phyloP scores from a whole-genome alignment of 2,329 filamentous ascomycete species.

The Alternaria novae-zelandiae region DNA sequence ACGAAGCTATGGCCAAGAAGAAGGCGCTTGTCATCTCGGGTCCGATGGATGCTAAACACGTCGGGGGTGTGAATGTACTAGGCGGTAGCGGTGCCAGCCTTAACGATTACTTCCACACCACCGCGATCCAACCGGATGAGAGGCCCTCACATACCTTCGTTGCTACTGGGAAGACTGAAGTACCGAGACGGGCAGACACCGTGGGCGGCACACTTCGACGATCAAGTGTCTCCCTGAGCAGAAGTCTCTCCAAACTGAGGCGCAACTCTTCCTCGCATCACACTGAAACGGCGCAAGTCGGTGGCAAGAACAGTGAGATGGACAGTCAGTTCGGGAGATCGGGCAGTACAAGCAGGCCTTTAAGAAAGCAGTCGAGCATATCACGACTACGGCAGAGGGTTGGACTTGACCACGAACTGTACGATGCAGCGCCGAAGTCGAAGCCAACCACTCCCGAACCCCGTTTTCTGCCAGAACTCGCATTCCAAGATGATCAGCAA shows the following conservation, averaged over 20 bases:
- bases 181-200: slow-evolving; percentile 36
- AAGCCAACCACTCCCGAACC: slow-evolving; percentile 1
- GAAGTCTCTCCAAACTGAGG: slow-evolving; percentile 32
- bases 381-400: slow-evolving; percentile 26
- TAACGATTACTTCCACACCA: slow-evolving; percentile 26
- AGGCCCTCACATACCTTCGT: slow-evolving; percentile 35
- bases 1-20: slow-evolving; percentile 24
- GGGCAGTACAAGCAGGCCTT: slow-evolving; percentile 7
- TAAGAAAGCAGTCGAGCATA: slow-evolving; percentile 26
- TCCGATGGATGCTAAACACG: slow-evolving; percentile 43
- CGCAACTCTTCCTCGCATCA: slow-evolving; percentile 24
- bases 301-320: slow-evolving; percentile 3
- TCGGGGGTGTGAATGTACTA: slow-evolving; percentile 39
- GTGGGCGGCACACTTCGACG: slow-evolving; percentile 30
- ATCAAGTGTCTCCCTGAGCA: slow-evolving; percentile 36
- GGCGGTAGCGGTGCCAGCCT: slow-evolving; percentile 24
- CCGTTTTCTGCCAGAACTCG: background rate
- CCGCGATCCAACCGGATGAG: slow-evolving; percentile 31
- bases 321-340: background rate
- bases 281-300: slow-evolving; percentile 14
- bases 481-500: slow-evolving; percentile 4
- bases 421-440: background rate
- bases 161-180: slow-evolving; percentile 29
- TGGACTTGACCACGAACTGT: slow-evolving; percentile 15
- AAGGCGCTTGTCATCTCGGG: slow-evolving; percentile 38